Evolutionary conservation across 768 basidiomycete species (phyloP), one percentile per base, ranked within the genome.

Genomic region (Lentinula sp.): DNA sequence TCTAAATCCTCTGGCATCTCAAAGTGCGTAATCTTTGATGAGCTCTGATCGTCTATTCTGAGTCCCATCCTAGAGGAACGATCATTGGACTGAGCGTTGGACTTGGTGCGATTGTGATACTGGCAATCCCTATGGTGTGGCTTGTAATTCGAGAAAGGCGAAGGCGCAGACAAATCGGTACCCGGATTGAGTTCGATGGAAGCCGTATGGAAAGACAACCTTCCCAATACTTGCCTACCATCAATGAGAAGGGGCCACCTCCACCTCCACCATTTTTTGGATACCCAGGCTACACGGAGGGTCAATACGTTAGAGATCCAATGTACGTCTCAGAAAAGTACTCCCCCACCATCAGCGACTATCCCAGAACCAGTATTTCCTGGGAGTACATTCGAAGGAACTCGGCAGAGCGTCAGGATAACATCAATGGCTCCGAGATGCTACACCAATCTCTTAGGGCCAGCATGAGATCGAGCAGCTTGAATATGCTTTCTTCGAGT

Each of bases 61-160:
- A 57, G 6, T 23, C 10, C 59, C 51, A 48, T 3, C 37, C 60
- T 48, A 86, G 81, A 62, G 69, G 69, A 23, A 73, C 78, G 9
- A 72, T 82, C 56, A 79, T 85, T 53, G 81, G 80, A 6, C 70
- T 79, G 39, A 72, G 77, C 41, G 69, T 77, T 39, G 80, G 75
- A 37, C 76, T 76, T n/a, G 72, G 68, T 35, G 68, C 76, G 7
- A 67, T 82, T 10, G 67, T 73, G n/a, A 41, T 79, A 4, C 66
- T 82, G 18, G 71, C 71, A 10, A 43, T 81, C n/a, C 69, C 72
- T 18, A 76, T 84, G 74, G 64, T 73, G 13, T 54, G 79, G 32
- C 84, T 79, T 66, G 63, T 80, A 57, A 45, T 78, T 57, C 74
- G 76, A 53, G 73, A 79, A 63, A 69, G 79, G 43, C 73, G 76